Percentiles rank a stretch among this genome's conserved stretches.
Conservation (phyloP, 768 basidiomycete species). For the Amylocystis lapponica region DNA sequence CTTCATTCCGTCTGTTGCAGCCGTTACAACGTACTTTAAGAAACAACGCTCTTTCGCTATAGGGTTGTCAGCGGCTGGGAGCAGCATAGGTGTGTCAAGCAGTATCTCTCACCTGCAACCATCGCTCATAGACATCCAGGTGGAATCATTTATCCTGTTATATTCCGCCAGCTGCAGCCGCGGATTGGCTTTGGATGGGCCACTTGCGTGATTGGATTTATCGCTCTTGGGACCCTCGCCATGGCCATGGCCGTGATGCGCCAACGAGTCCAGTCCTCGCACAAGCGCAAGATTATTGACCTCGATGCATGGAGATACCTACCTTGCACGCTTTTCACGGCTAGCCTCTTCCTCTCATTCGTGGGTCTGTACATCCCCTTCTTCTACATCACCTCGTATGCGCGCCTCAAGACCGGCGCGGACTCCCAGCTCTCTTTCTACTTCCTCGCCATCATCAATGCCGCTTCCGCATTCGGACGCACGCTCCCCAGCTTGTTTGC, state of each 20-base stretch:
- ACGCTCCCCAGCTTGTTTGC: constrained; percentile 50
- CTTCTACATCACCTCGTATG: not conserved
- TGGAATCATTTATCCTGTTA: constrained; percentile 40
- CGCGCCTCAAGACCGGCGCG: not conserved
- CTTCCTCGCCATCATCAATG: constrained; percentile 34
- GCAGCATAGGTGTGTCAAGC: constrained; percentile 21
- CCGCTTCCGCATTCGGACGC: constrained; percentile 48
- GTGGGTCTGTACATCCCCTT: not conserved
- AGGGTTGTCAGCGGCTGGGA: constrained; percentile 46
- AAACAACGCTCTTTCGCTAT: constrained; percentile 43
- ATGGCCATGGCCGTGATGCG: constrained; percentile 16
- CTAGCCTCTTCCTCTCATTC: not conserved
- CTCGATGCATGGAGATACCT: not conserved
- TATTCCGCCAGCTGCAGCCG: constrained; percentile 40
- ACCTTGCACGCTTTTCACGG: not conserved
- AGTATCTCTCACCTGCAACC: not conserved
- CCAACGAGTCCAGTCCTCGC: constrained; percentile 3
- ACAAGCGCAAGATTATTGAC: not conserved
- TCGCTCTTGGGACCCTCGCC: constrained; percentile 27
- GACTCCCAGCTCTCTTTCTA: not conserved
- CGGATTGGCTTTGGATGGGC: constrained; percentile 36
- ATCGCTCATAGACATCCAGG: not conserved
- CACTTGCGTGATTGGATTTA: constrained; percentile 35
- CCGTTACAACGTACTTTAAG: constrained; percentile 50
- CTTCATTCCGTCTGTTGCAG: constrained; percentile 42